Conservation (phyloP, 75 land plant genomes). For the Cryptomeria japonica region DNA sequence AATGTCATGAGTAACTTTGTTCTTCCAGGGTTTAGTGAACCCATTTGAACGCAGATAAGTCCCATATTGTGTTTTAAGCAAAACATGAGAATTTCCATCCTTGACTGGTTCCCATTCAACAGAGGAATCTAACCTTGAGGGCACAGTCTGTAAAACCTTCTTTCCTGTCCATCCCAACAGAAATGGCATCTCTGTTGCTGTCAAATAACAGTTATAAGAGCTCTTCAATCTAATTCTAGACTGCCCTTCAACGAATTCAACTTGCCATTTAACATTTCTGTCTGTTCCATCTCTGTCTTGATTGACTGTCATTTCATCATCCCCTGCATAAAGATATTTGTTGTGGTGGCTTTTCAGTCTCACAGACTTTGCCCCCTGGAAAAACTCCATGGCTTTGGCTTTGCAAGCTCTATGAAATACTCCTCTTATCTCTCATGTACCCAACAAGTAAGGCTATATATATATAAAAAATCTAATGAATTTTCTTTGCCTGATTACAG, state of each 20-base stretch:
- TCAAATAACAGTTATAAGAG: conserved; percentile 57
- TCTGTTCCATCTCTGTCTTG: conserved; percentile 21
- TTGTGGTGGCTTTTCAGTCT: conserved; percentile 60
- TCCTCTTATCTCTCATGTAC: too few relatives aligned
- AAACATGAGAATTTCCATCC: conserved; percentile 53
- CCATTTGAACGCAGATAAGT: conserved; percentile 76
- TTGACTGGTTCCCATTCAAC: conserved; percentile 82
- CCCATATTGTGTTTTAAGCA: conserved; percentile 68
- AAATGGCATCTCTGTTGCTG: conserved; percentile 67
- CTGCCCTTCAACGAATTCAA: conserved; percentile 46
- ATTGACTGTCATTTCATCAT: conserved; percentile 46
- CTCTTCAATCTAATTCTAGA: conserved; percentile 56
- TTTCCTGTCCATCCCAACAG: conserved; percentile 80
- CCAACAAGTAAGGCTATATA: too few relatives aligned
- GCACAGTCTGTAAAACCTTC: conserved; percentile 67
- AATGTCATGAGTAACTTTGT: too few relatives aligned
- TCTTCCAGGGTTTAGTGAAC: conserved; percentile 59
- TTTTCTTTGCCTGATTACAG: too few relatives aligned
- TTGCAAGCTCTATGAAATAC: too few relatives aligned
- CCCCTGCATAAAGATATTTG: conserved; percentile 59
- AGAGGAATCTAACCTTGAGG: conserved; percentile 50
- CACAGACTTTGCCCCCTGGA: conserved; percentile 50
- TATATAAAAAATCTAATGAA: too few relatives aligned
- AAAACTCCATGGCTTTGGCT: conserved; percentile 32
- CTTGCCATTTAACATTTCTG: conserved; percentile 13